A percentile compares a stretch with the other conserved stretches of the same genome.
Evolutionary conservation across 345 rosid genomes (phyloP).

Genomic region (Litchi chinensis): DNA sequence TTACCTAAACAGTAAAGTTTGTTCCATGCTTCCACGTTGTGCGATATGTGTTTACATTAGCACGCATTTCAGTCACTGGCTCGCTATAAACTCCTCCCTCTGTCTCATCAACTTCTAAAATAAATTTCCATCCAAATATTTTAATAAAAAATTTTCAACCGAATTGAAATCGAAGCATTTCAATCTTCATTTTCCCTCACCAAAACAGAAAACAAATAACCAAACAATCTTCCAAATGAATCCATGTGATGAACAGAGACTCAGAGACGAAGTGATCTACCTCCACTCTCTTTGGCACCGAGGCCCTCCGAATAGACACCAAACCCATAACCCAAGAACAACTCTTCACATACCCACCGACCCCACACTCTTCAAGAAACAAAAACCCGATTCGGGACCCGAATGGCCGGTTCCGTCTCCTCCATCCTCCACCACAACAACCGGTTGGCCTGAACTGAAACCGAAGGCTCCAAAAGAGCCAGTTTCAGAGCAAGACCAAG

Average conservation of each 20-base stretch:
- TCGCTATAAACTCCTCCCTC: no score
- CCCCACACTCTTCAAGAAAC: conserved; percentile 32
- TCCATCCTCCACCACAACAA: conserved; percentile 8
- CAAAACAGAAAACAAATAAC: no score
- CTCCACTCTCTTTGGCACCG: conserved; percentile 79
- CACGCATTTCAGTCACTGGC: no score
- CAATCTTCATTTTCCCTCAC: background rate
- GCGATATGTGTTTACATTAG: no score
- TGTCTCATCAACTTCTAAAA: no score
- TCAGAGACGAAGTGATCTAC: conserved; percentile 64
- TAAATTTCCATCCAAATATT: no score
- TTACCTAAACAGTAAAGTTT: no score
- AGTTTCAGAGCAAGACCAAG: conserved; percentile 34
- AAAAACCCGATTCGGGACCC: conserved; percentile 18
- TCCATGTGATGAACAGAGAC: conserved; percentile 47
- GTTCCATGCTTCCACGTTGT: no score
- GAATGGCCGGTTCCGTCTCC: conserved; percentile 42
- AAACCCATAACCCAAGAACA: conserved; percentile 32
- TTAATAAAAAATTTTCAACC: no score
- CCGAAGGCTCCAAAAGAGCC: conserved; percentile 15
- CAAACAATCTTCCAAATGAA: conserved; percentile 30
- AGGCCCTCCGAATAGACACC: conserved; percentile 53
- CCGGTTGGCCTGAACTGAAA: conserved; percentile 45
- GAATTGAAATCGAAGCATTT: no score
- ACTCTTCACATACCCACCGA: conserved; percentile 30